These are phyloP conservation scores for Calocybe cyanea DNA, from an alignment of 768 basidiomycete genomes.

Conservation along the genomic window DNA sequence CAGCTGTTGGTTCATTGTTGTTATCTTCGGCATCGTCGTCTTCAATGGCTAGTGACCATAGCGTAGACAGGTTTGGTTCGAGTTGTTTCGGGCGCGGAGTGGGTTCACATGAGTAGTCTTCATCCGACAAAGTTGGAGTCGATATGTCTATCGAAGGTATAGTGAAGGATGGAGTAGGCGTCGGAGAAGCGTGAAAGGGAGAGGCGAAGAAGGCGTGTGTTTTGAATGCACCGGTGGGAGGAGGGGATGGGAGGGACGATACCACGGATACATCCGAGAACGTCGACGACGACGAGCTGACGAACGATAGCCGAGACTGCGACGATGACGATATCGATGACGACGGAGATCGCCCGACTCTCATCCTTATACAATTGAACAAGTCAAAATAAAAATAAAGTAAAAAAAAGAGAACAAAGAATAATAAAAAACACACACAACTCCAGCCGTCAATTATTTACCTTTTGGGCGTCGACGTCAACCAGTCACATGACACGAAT, in stretches of 20 bases:
- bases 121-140: conserved; percentile 16
- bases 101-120: conserved; percentile 7
- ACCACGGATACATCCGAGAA: conserved; percentile 29
- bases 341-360: conserved; percentile 15
- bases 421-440: too few species aligned
- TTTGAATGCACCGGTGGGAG: conserved; percentile 32
- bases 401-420: not conserved
- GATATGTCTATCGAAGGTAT: conserved; percentile 10
- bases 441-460: too few species aligned
- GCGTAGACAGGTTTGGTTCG: conserved; percentile 7
- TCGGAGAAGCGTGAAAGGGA: conserved; percentile 36
- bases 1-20: conserved; percentile 2
- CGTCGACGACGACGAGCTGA: conserved; percentile 32
- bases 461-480: not conserved
- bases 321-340: conserved; percentile 22
- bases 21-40: not conserved
- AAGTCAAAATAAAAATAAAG: not conserved
- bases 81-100: conserved; percentile 16
- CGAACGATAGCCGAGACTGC: conserved; percentile 24
- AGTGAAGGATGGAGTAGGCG: conserved; percentile 23
- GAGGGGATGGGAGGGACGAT: conserved; percentile 22
- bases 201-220: conserved; percentile 48
- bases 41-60: not conserved
- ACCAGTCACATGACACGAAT: not conserved
- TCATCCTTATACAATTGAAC: not conserved